Evolutionary conservation across 2,329 filamentous ascomycete genomes (phyloP), one percentile per base, ranked within the genome.

Genomic region (Parascedosporium putredinis): DNA sequence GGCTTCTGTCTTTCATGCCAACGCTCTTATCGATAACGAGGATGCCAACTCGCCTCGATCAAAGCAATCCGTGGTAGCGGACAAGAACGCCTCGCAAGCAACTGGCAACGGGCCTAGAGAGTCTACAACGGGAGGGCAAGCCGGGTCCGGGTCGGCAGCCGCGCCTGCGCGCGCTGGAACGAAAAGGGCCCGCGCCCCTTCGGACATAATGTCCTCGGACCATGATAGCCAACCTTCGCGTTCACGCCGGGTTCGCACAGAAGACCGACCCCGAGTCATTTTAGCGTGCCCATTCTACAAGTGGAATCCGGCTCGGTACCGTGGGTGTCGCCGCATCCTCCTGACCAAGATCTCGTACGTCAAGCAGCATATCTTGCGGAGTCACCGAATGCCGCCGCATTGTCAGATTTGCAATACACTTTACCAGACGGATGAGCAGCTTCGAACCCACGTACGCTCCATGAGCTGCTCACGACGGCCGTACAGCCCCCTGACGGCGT

Each of bases 341-440:
- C 49, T 60, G 6, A 53, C 51, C 12, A 56, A 57, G 34, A 56
- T 59, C 8, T 56, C 53, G n/a, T 58, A 60, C 27, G 57, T 60
- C 6, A 60, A 60, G 46, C 58, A 60, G 24, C 58, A 60, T 25
- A 52, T 57, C 2, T 50, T 53, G 10, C 55, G 58, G 7, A 54
- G 49, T 22, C 58, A 59, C 29, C 53, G 51, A 22, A 55, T 52
- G 34, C 55, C 57, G 2, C 49, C 51, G 20, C 57, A 57, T 34
- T 60, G 58, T 38, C 51, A 55, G n/a, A 46, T 54, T 10, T 60
- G 58, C 33, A 52, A 55, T 42, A 18, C 42, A 14, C 20, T 50
- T 20, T 60, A 59, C 43, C 33, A 40, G 12, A 53, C 44, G 3
- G 51, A 52, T 10, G 50, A 50, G 7, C 49, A 54, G 3, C 47